Conservation (phyloP, 345 rosid genomes). For the Arabidopsis suecica region DNA sequence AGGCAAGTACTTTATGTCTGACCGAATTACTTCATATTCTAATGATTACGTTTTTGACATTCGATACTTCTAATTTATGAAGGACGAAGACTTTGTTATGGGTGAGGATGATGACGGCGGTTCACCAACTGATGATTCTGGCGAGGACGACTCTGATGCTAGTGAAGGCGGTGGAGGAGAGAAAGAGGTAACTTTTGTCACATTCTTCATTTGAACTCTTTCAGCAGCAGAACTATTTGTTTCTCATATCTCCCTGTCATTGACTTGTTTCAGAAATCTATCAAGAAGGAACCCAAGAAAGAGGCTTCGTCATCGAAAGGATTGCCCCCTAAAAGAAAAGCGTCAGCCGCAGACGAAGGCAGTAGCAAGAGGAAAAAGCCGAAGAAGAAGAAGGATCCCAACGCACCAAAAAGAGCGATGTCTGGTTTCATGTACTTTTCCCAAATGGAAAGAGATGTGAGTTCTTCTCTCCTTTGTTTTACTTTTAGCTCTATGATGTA, state of each 20-base stretch:
- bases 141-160: slow-evolving; percentile 72
- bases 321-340: slow-evolving; percentile 67
- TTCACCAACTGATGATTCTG: slow-evolving; percentile 98
- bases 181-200: slow-evolving; percentile 63
- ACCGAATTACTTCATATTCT: slow-evolving; percentile 10
- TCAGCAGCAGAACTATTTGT: neutral
- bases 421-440: slow-evolving; percentile 77
- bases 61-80: slow-evolving; percentile 24
- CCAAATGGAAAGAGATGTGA: slow-evolving; percentile 87
- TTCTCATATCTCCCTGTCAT: slow-evolving; percentile 3
- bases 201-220: slow-evolving; percentile 1
- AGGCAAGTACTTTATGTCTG: slow-evolving; percentile 50
- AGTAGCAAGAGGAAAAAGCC: slow-evolving; percentile 74
- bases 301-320: slow-evolving; percentile 70
- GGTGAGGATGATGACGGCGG: slow-evolving; percentile 84
- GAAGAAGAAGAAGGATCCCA: slow-evolving; percentile 95
- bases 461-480: slow-evolving; percentile 30
- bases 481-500: neutral
- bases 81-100: slow-evolving; percentile 94
- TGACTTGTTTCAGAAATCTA: slow-evolving; percentile 63
- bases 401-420: slow-evolving; percentile 88
- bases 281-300: slow-evolving; percentile 68
- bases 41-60: slow-evolving; percentile 26
- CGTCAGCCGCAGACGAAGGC: slow-evolving; percentile 68
- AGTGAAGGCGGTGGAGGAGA: slow-evolving; percentile 71